Evolutionary conservation across 1,284 basidiomycete genomes (phyloP).

Genomic region (Trichosporon faecale): DNA sequence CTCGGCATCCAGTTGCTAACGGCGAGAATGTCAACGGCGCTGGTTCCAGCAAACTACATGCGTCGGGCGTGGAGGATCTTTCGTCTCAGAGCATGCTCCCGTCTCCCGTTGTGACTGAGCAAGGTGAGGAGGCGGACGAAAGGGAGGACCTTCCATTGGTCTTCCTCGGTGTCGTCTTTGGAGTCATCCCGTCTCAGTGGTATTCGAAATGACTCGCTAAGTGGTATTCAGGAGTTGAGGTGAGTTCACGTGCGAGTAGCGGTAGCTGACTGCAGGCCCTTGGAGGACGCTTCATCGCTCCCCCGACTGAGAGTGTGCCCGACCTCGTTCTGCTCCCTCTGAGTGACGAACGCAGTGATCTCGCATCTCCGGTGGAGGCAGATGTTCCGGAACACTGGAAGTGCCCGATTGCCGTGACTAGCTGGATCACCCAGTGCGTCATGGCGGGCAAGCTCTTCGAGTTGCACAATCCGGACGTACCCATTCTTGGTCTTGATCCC

Average conservation of each 20-base stretch:
- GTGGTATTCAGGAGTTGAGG: background rate
- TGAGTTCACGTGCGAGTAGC: background rate
- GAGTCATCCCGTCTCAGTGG: background rate
- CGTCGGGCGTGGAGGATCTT: background rate
- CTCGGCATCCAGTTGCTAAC: background rate
- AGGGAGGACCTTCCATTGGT: background rate
- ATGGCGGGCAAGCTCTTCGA: background rate
- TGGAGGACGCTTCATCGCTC: background rate
- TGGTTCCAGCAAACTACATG: background rate
- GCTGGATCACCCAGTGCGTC: constrained; percentile 4
- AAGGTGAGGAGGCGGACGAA: background rate
- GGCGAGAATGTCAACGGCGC: background rate
- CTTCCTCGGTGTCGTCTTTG: background rate
- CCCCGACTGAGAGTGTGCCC: background rate
- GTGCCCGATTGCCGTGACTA: background rate
- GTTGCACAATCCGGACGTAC: background rate
- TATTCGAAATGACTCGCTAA: background rate
- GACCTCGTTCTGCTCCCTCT: background rate
- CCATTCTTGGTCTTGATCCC: background rate
- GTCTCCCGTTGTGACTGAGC: background rate
- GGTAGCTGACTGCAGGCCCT: background rate
- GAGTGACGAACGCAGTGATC: background rate
- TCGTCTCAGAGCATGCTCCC: background rate
- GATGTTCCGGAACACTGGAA: background rate
- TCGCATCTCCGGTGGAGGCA: background rate